Percentiles rank a stretch among this genome's conserved stretches.
Evolutionary conservation across 1,284 basidiomycete genomes (phyloP).

Genomic region (Sutorius eximius): DNA sequence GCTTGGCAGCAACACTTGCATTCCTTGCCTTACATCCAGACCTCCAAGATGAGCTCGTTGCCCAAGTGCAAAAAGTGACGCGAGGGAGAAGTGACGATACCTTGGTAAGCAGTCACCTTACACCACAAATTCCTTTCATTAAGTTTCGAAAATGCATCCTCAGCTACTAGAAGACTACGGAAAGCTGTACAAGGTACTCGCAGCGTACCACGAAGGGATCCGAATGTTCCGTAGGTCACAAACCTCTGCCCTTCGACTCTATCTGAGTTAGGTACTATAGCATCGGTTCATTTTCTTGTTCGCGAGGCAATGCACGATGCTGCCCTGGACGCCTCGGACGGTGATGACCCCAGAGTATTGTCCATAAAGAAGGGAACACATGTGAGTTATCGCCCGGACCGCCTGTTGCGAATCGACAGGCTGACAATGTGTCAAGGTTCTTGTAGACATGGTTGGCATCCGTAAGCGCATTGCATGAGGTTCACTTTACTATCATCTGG

Average conservation of each 20-base stretch:
- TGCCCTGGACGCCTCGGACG: conserved; percentile 18
- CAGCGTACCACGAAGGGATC: conserved; percentile 46
- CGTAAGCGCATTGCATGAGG: conserved; percentile 38
- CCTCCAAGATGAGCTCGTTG: conserved; percentile 48
- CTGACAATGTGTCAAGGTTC: conserved; percentile 26
- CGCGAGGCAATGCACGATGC: conserved; percentile 25
- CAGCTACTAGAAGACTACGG: conserved; percentile 45
- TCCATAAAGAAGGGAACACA: conserved; percentile 33
- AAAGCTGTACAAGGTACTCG: conserved; percentile 46
- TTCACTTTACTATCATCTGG: not conserved
- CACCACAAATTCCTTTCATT: not conserved
- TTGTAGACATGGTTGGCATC: conserved; percentile 52
- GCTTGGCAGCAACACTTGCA: conserved; percentile 48
- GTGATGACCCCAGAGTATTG: conserved; percentile 14
- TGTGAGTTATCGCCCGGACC: conserved; percentile 13
- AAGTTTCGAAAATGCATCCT: not conserved
- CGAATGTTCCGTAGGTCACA: conserved; percentile 46
- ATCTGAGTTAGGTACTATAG: conserved; percentile 11
- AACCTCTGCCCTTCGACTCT: not conserved
- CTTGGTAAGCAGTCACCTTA: conserved; percentile 34
- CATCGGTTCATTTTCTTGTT: conserved; percentile 19
- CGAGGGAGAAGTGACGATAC: conserved; percentile 42
- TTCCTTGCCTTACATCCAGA: conserved; percentile 44
- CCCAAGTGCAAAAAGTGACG: conserved; percentile 41
- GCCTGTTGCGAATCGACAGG: not conserved